Percentiles rank a stretch among this genome's conserved stretches.
Evolutionary conservation across 805 yeast species (phyloP).

Genomic region (Pichia nakasei): DNA sequence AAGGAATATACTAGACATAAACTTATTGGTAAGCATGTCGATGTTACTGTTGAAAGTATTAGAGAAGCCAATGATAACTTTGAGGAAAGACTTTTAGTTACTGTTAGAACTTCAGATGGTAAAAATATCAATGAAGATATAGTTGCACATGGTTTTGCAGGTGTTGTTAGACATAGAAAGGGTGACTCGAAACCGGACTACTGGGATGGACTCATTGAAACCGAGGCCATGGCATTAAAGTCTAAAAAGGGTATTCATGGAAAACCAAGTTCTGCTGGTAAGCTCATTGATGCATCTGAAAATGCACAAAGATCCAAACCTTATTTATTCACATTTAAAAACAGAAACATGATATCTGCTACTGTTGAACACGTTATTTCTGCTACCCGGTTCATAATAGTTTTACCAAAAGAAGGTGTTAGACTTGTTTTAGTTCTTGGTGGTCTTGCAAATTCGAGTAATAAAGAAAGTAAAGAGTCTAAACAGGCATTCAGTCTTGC

Average conservation of each 20-base stretch:
- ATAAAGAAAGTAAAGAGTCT: constrained; percentile 28
- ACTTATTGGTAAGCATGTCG: constrained; percentile 64
- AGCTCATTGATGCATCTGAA: constrained; percentile 76
- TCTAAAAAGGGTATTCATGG: constrained; percentile 55
- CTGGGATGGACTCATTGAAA: constrained; percentile 71
- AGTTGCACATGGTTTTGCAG: constrained; percentile 60
- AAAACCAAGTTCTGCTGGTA: constrained; percentile 48
- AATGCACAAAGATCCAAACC: constrained; percentile 63
- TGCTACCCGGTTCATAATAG: constrained; percentile 58
- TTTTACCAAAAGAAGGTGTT: constrained; percentile 63
- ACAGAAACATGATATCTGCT: constrained; percentile 56
- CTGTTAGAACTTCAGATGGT: constrained; percentile 41
- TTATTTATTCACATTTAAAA: constrained; percentile 58
- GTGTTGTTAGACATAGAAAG: constrained; percentile 71
- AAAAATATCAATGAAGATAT: constrained; percentile 52
- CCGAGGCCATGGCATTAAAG: constrained; percentile 52
- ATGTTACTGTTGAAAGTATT: constrained; percentile 51
- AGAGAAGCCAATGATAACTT: constrained; percentile 52
- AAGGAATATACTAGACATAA: constrained; percentile 64
- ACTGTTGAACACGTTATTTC: constrained; percentile 64
- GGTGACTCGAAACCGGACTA: constrained; percentile 61
- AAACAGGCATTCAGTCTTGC: constrained; percentile 48
- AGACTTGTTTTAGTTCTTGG: constrained; percentile 66
- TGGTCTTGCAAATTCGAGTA: constrained; percentile 47
- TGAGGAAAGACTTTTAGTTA: constrained; percentile 60